Percentiles rank a stretch among this genome's conserved stretches.
Evolutionary conservation across 331 rosid genomes (phyloP).

Genomic region (Prunus yedoensis): DNA sequence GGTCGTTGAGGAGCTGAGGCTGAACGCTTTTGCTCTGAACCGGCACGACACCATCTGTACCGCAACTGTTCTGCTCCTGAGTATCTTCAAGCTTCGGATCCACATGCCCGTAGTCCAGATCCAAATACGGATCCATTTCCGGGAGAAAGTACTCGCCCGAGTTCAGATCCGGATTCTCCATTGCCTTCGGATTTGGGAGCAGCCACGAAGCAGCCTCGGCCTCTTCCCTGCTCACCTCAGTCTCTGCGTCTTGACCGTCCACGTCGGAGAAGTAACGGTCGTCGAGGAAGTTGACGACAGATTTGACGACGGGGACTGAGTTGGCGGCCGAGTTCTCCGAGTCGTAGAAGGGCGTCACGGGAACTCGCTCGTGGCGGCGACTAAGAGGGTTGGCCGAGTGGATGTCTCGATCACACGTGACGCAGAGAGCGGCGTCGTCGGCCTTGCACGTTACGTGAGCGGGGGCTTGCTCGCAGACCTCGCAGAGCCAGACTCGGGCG

Average conservation of each 20-base stretch:
- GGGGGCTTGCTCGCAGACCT: conserved; percentile 93
- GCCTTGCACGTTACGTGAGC: conserved; percentile 93
- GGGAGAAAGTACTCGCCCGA: conserved; percentile 48
- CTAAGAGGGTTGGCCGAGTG: conserved; percentile 93
- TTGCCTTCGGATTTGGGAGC: conserved; percentile 61
- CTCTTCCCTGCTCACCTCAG: conserved; percentile 73
- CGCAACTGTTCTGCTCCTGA: conserved; percentile 62
- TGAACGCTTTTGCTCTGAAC: conserved; percentile 44
- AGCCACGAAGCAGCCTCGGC: conserved; percentile 97
- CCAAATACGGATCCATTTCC: conserved; percentile 64
- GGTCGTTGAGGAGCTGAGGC: conserved; percentile 32
- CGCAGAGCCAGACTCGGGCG: conserved; percentile 81
- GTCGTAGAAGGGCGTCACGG: conserved; percentile 55
- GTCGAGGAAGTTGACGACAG: conserved; percentile 41
- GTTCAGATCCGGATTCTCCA: conserved; percentile 56
- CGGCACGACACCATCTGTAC: conserved; percentile 80
- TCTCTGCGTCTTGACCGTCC: conserved; percentile 29
- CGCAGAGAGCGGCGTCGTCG: conserved; percentile 85
- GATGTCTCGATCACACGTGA: conserved; percentile 79
- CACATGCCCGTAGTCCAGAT: conserved; percentile 63
- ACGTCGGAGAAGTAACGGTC: conserved; percentile 57
- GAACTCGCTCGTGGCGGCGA: conserved; percentile 79
- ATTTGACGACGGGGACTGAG: not conserved
- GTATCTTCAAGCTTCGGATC: conserved; percentile 60
- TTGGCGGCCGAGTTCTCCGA: conserved; percentile 18